Evolutionary conservation across 495 filamentous ascomycete genomes (phyloP).

Genomic region (Emericellopsis terricola): DNA sequence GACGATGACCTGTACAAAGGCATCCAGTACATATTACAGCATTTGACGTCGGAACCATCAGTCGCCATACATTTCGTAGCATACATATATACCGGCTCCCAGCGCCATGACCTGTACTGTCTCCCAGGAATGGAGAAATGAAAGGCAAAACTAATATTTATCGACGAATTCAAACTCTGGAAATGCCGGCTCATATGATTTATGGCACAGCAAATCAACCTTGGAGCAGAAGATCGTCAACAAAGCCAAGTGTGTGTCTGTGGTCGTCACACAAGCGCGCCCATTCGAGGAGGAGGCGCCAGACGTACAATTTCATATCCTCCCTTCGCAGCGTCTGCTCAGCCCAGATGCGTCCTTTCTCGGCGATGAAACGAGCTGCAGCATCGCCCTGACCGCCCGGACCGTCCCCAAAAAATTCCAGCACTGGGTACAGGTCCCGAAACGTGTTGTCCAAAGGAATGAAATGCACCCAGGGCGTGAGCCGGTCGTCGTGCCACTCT

Average conservation of each 20-base stretch:
- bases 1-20: too few species aligned
- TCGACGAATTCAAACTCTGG: too few species aligned
- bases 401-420: constrained; percentile 49
- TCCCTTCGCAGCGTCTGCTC: constrained; percentile 43
- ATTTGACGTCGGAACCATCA: too few species aligned
- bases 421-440: constrained; percentile 44
- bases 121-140: too few species aligned
- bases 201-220: too few species aligned
- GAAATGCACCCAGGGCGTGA: constrained; percentile 42
- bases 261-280: constrained; percentile 46
- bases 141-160: too few species aligned
- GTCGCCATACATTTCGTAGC: too few species aligned
- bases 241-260: constrained; percentile 41
- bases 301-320: constrained; percentile 57
- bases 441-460: constrained; percentile 55
- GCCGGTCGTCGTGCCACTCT: constrained; percentile 44
- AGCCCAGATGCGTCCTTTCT: constrained; percentile 46
- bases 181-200: too few species aligned
- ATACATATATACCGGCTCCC: too few species aligned
- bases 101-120: too few species aligned
- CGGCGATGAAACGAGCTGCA: constrained; percentile 39
- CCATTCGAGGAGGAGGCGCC: constrained; percentile 55
- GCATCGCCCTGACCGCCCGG: constrained; percentile 20
- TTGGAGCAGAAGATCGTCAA: constrained; percentile 20
- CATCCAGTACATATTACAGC: too few species aligned